Evolutionary conservation across 805 yeast species (phyloP).

Genomic region (Torulaspora maleeae): DNA sequence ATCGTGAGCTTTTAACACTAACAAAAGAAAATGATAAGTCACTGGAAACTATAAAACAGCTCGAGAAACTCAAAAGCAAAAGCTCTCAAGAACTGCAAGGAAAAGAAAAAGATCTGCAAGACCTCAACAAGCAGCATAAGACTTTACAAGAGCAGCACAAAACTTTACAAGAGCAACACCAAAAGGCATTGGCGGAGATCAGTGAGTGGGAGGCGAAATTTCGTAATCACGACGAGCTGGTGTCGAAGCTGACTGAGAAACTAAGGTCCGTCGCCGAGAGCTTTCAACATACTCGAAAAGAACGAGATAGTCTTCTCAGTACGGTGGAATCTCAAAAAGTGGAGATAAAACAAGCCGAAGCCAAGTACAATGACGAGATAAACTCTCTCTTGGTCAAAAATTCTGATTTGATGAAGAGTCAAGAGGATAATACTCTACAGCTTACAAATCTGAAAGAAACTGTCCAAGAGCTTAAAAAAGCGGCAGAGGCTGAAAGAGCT

Average conservation of each 20-base stretch:
- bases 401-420: constrained; percentile 8
- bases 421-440: constrained; percentile 9
- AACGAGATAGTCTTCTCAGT: constrained; percentile 21
- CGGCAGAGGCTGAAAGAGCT: constrained; percentile 1
- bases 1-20: constrained; percentile 67
- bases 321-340: constrained; percentile 6
- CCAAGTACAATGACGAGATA: constrained; percentile 6
- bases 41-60: constrained; percentile 40
- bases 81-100: constrained; percentile 25
- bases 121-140: constrained; percentile 14
- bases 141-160: constrained; percentile 3
- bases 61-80: constrained; percentile 44
- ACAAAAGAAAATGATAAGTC: constrained; percentile 53
- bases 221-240: constrained; percentile 34
- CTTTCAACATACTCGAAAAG: constrained; percentile 28
- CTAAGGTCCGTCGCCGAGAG: constrained; percentile 41
- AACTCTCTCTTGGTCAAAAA: constrained; percentile 9
- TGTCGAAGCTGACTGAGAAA: constrained; percentile 44
- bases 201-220: constrained; percentile 26
- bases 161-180: constrained; percentile 14
- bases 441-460: constrained; percentile 5
- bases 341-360: constrained; percentile 4
- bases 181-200: constrained; percentile 23
- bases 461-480: neutral
- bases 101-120: constrained; percentile 19